Evolutionary conservation across 2,329 filamentous ascomycete genomes (phyloP).

Genomic region (Hirsutella rhossiliensis): DNA sequence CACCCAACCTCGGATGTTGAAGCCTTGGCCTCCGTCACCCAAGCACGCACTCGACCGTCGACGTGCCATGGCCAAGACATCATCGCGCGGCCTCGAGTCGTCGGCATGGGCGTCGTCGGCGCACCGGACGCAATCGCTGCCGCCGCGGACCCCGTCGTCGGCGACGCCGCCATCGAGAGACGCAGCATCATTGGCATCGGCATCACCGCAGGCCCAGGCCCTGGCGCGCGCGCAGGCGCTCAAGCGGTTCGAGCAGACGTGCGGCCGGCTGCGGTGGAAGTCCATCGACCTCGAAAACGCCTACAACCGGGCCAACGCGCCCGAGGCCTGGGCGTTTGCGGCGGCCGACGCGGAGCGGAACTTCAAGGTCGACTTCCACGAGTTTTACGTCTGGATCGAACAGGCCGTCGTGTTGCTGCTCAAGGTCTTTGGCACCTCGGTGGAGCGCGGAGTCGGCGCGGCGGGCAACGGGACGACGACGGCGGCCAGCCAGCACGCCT

Average conservation of each 20-base stretch:
- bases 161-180: neutral
- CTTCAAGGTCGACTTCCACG: constrained; percentile 70
- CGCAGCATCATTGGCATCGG: neutral
- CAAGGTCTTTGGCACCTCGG: constrained; percentile 46
- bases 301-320: constrained; percentile 37
- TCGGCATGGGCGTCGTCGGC: constrained; percentile 5
- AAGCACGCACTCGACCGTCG: no score
- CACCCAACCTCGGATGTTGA: no score
- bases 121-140: constrained; percentile 1
- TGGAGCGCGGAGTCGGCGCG: constrained; percentile 15
- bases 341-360: constrained; percentile 45
- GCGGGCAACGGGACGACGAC: neutral
- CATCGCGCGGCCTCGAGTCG: constrained; percentile 3
- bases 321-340: constrained; percentile 20
- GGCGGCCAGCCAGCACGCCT: constrained; percentile 31
- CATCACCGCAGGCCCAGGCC: neutral
- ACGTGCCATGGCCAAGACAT: constrained; percentile 3
- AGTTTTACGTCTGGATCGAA: constrained; percentile 64
- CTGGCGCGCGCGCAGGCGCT: constrained; percentile 27
- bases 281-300: constrained; percentile 44
- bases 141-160: neutral
- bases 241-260: constrained; percentile 46
- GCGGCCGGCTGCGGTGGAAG: constrained; percentile 51
- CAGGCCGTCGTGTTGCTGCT: constrained; percentile 56
- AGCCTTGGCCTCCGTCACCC: no score